Percentiles rank a stretch among this genome's conserved stretches.
phyloP scores from a whole-genome alignment of 2,329 filamentous ascomycete species.

The Epichloe bromicola region DNA sequence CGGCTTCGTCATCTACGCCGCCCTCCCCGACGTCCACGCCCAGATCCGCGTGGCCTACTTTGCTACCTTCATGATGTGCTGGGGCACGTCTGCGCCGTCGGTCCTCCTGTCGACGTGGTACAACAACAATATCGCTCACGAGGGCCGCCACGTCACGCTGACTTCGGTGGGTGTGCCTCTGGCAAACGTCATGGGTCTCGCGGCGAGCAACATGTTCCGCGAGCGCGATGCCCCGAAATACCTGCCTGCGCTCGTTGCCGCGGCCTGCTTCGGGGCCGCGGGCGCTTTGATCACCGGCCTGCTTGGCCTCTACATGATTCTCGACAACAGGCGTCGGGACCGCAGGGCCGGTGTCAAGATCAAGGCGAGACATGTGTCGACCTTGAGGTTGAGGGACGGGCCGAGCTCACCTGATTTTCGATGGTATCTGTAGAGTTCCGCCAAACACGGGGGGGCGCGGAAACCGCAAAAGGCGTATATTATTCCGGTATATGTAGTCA shows the following conservation, averaged over 20 bases:
- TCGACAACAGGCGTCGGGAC: constrained; percentile 40
- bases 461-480: no score
- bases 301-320: constrained; percentile 49
- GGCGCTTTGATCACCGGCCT: constrained; percentile 42
- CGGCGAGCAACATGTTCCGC: constrained; percentile 56
- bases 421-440: constrained; percentile 30
- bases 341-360: constrained; percentile 35
- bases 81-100: constrained; percentile 62
- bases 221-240: constrained; percentile 53
- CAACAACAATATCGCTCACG: constrained; percentile 73
- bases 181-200: constrained; percentile 65
- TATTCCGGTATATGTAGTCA: not conserved
- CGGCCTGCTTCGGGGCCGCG: constrained; percentile 48
- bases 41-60: constrained; percentile 59
- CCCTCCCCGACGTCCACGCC: constrained; percentile 48
- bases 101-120: constrained; percentile 56
- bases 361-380: constrained; percentile 32
- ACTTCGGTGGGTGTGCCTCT: constrained; percentile 62
- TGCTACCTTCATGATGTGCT: constrained; percentile 71
- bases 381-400: constrained; percentile 34
- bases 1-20: constrained; percentile 68
- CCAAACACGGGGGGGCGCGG: no score
- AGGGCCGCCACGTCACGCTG: constrained; percentile 55
- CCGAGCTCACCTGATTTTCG: constrained; percentile 33
- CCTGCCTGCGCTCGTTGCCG: constrained; percentile 50